Percentiles rank a stretch among this genome's conserved stretches.
Conservation (phyloP, 139 green algal species). For the Picochlorum costavermella region DNA sequence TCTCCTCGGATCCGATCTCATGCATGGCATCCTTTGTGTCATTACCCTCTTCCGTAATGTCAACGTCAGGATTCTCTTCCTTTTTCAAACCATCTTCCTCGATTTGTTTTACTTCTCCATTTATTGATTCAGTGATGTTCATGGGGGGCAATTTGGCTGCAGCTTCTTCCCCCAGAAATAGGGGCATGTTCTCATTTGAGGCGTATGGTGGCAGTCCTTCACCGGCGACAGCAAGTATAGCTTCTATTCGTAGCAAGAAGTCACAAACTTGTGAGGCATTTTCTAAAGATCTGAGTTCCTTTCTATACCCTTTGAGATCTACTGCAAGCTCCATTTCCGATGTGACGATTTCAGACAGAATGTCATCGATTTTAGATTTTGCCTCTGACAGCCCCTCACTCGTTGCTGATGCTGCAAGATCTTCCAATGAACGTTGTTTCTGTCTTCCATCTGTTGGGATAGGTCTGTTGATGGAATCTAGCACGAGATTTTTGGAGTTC, state of each 20-base stretch:
- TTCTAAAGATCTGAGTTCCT: neutral
- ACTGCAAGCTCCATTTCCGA: constrained; percentile 8
- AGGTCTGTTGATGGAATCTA: constrained; percentile 1
- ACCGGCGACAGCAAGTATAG: constrained; percentile 2
- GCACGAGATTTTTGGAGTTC: neutral
- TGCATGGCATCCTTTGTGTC: neutral
- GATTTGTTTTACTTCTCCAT: neutral
- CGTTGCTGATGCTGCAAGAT: constrained; percentile 10
- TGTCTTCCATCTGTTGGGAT: neutral
- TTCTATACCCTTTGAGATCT: constrained; percentile 9
- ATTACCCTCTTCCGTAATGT: neutral
- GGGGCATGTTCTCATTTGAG: constrained; percentile 17
- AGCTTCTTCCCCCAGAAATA: constrained; percentile 15
- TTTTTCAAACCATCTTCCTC: neutral
- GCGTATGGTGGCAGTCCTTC: constrained; percentile 30
- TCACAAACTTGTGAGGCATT: constrained; percentile 14
- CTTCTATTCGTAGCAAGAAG: constrained; percentile 25
- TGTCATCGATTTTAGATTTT: constrained; percentile 15
- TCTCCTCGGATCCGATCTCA: neutral
- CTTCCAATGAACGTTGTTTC: neutral
- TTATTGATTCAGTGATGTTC: neutral
- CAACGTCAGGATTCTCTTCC: neutral
- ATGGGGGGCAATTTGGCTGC: neutral
- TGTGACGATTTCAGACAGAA: constrained; percentile 15
- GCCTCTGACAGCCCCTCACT: constrained; percentile 6